Evolutionary conservation across 768 basidiomycete species (phyloP), one percentile per base, ranked within the genome.

Genomic region (Lactarius trivialis): DNA sequence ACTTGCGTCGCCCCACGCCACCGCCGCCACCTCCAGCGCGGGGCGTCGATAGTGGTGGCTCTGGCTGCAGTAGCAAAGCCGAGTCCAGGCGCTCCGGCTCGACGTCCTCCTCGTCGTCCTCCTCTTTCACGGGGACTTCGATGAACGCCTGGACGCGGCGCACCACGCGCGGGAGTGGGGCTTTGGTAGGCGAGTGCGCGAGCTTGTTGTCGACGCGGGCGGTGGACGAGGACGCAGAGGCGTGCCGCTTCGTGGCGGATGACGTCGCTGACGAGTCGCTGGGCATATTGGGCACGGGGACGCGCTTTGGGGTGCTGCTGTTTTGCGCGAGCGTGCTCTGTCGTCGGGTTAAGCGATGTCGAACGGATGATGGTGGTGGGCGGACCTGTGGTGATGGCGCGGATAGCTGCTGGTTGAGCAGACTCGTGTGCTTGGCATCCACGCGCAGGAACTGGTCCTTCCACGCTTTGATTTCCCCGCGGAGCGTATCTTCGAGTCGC

Each of bases 361-460:
- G 48, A 45, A 48, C 15, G 39, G 21, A 36, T 11, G 36, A 36
- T 26, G 34, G 14, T 19, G 19, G 34, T 6, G 21, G 37, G 60
- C 61, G 26, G 55, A 65, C 56, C 57, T 55, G 53, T 6, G 61
- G 55, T 1, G 56, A 64, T 15, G 59, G 15, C 8, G 58, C 34
- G 14, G 9, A 85, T 70, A 86, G 70, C 45, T 82, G 70, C 43
- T 82, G 77, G 5, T 79, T 78, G 8, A 82, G 76, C 14, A 89
- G 78, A 6, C 78, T 77, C 33, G 78, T 81, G 59, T 87, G 80
- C 60, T 89, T 86, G 59, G 85, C 78, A 64, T 91, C 88, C 50
- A 88, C 85, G 17, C 87, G 82, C 39, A 85, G 75, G 71, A 88
- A 90, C 67, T 89, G 87, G 24, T 88, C 88, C 71, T 90, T 89